Conservation (phyloP, 169 alveolate genomes). For the Cryptosporidium ubiquitum region DNA sequence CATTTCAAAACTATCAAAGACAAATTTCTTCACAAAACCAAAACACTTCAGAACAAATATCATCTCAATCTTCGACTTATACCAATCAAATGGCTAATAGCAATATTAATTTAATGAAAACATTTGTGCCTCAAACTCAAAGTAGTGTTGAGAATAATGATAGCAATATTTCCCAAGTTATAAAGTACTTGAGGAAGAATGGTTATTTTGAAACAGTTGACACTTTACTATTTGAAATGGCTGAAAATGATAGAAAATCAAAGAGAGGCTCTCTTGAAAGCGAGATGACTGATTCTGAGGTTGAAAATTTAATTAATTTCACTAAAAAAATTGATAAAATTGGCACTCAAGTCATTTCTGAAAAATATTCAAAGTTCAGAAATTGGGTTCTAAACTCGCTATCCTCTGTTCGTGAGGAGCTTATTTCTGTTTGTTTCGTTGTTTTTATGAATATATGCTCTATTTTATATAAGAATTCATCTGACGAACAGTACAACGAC, state of each 20-base stretch:
- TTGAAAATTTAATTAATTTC: slow-evolving; percentile 1
- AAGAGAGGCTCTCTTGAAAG: not conserved
- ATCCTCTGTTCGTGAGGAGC: slow-evolving; percentile 25
- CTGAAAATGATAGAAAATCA: not conserved
- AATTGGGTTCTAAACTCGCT: slow-evolving; percentile 56
- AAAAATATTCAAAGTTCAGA: slow-evolving; percentile 49
- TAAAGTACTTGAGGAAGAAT: slow-evolving; percentile 42
- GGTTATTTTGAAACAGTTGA: slow-evolving; percentile 27
- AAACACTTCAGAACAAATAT: not conserved
- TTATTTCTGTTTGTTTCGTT: slow-evolving; percentile 41
- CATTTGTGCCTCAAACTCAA: slow-evolving; percentile 41
- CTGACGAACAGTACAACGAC: not conserved
- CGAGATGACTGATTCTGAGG: slow-evolving; percentile 1
- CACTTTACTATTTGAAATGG: slow-evolving; percentile 33
- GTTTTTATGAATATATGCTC: slow-evolving; percentile 18
- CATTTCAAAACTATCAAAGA: slow-evolving; percentile 25
- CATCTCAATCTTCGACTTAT: slow-evolving; percentile 27
- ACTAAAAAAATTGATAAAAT: not conserved
- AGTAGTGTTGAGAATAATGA: slow-evolving; percentile 18
- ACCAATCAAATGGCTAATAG: not conserved
- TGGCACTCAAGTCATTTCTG: not conserved
- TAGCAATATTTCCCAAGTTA: not conserved
- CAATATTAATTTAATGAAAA: slow-evolving; percentile 6
- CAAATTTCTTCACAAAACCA: slow-evolving; percentile 22
- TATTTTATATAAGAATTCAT: not conserved